These are phyloP conservation scores for Alternaria sp. DNA, from an alignment of 2,329 filamentous ascomycete species.

Conservation along the genomic window DNA sequence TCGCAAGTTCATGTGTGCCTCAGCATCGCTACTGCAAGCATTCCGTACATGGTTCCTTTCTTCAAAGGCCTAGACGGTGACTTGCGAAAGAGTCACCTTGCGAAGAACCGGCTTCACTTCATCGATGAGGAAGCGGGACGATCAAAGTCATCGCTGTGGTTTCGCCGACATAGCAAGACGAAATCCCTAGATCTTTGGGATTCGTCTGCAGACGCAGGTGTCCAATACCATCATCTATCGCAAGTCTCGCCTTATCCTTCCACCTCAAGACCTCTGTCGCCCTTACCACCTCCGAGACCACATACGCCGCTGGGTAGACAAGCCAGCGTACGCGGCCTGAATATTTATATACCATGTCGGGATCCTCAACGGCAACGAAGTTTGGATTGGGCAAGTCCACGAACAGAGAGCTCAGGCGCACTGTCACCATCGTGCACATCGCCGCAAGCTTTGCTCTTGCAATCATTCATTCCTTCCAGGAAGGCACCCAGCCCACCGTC, in stretches of 20 bases:
- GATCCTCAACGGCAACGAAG: conserved; percentile 10
- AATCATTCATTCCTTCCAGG: conserved; percentile 17
- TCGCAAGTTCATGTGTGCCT: conserved; percentile 40
- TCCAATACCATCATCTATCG: conserved; percentile 24
- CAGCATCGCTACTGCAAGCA: conserved; percentile 44
- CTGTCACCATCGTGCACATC: conserved; percentile 37
- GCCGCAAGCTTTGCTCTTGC: conserved; percentile 33
- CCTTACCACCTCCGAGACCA: conserved; percentile 25
- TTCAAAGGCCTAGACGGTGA: conserved; percentile 33
- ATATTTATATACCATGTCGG: conserved; percentile 32
- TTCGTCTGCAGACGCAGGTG: conserved; percentile 13
- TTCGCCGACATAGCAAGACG: conserved; percentile 21
- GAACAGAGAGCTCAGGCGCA: conserved; percentile 38
- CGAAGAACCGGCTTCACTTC: conserved; percentile 15
- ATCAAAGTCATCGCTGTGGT: conserved; percentile 21
- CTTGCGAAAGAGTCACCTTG: conserved; percentile 23
- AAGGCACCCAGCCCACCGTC: conserved; percentile 26
- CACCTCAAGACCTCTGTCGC: conserved; percentile 28
- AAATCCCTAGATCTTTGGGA: conserved; percentile 21
- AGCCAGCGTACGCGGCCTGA: conserved; percentile 32
- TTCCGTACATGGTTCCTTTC: conserved; percentile 45
- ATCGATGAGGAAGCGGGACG: conserved; percentile 16
- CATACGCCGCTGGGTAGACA: conserved; percentile 23
- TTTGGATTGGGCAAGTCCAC: conserved; percentile 27
- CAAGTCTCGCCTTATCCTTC: conserved; percentile 35